These are phyloP conservation scores for Vaccinium vitisidaea DNA, from an alignment of 148 eudicot genomes.

Conservation along the genomic window DNA sequence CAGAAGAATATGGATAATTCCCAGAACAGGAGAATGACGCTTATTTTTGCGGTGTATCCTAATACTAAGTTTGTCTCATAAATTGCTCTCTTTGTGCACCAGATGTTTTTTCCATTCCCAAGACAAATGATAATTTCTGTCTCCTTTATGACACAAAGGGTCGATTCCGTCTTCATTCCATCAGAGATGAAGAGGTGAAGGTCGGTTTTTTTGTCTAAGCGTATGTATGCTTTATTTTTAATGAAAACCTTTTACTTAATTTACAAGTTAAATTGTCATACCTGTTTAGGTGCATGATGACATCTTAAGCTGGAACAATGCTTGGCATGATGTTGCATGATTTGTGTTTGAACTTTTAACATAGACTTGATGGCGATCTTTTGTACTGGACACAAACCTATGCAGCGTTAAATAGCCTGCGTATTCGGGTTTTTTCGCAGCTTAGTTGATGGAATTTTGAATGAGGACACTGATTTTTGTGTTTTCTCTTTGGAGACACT, in stretches of 20 bases:
- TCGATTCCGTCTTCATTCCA: constrained; percentile 45
- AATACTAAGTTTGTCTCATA: neutral
- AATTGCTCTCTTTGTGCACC: neutral
- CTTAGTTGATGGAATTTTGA: neutral
- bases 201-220: constrained; percentile 19
- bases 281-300: neutral
- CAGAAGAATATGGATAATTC: neutral
- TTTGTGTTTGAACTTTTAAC: neutral
- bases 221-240: neutral
- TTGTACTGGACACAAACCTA: neutral
- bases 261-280: neutral
- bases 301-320: neutral
- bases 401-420: neutral
- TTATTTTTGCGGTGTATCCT: neutral
- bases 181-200: constrained; percentile 59
- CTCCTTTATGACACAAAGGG: constrained; percentile 58
- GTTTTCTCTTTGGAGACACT: neutral
- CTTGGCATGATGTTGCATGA: neutral
- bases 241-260: neutral
- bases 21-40: neutral
- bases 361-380: neutral
- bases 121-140: constrained; percentile 52
- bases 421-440: neutral
- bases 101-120: constrained; percentile 56
- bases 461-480: neutral